Percentiles rank a stretch among this genome's conserved stretches.
These are phyloP conservation scores for Clarireedia paspali DNA, from an alignment of 2,329 filamentous ascomycete genomes.

Conservation along the genomic window DNA sequence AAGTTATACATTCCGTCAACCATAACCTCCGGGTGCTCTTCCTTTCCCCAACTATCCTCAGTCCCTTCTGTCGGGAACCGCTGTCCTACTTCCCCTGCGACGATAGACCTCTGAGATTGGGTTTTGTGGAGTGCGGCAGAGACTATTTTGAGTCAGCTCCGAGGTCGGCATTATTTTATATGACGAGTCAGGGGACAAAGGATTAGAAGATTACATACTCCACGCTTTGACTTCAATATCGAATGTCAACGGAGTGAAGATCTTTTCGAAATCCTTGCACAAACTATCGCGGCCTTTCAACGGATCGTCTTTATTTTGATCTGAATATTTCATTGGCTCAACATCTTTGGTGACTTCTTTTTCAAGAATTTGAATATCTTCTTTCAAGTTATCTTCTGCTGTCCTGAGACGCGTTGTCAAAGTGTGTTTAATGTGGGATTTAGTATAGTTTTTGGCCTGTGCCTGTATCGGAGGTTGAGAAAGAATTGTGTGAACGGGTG, in stretches of 20 bases:
- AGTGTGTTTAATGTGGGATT: neutral
- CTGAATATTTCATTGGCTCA: too few species aligned
- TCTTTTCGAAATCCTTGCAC: neutral
- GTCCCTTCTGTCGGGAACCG: slow-evolving; percentile 13
- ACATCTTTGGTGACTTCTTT: too few species aligned
- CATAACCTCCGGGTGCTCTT: slow-evolving; percentile 9
- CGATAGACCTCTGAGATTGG: neutral
- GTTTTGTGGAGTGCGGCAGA: neutral
- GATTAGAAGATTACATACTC: too few species aligned
- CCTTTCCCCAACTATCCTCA: slow-evolving; percentile 3
- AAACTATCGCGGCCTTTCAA: neutral
- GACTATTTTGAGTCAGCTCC: neutral
- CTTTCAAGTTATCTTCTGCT: neutral
- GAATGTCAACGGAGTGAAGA: neutral
- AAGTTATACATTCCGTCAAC: slow-evolving; percentile 21
- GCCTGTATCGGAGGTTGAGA: neutral
- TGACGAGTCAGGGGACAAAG: too few species aligned
- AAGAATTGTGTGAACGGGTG: slow-evolving; percentile 8
- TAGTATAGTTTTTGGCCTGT: too few species aligned
- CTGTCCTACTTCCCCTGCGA: slow-evolving; percentile 14
- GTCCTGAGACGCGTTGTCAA: neutral
- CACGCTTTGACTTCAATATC: too few species aligned
- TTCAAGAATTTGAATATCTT: neutral
- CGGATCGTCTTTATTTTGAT: too few species aligned
- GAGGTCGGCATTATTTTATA: too few species aligned